Evolutionary conservation across 1,284 basidiomycete genomes (phyloP).

Genomic region (Apiotrichum gracile): DNA sequence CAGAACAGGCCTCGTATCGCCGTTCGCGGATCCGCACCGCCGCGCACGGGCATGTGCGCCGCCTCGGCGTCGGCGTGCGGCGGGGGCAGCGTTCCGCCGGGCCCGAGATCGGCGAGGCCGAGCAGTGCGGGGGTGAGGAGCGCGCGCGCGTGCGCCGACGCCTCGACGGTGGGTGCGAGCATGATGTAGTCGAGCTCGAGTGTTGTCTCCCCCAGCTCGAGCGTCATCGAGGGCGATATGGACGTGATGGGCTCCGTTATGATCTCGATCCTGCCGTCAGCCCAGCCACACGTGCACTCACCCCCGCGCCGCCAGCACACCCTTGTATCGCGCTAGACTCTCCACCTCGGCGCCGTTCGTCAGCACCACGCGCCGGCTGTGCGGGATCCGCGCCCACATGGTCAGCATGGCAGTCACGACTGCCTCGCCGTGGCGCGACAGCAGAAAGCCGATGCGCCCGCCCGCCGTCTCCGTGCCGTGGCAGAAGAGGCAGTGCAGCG

Average conservation of each 20-base stretch:
- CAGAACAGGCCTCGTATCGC: conserved; percentile 24
- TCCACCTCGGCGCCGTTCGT: conserved; percentile 24
- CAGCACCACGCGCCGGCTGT: conserved; percentile 18
- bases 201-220: neutral
- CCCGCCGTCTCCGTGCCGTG: conserved; percentile 31
- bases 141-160: conserved; percentile 6
- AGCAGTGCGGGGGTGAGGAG: conserved; percentile 7
- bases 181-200: conserved; percentile 19
- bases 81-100: conserved; percentile 11
- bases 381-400: conserved; percentile 21
- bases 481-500: conserved; percentile 34
- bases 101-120: neutral
- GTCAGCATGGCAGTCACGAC: conserved; percentile 18
- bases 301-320: conserved; percentile 16
- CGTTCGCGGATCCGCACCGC: conserved; percentile 31
- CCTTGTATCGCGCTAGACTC: conserved; percentile 12
- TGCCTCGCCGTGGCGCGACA: conserved; percentile 17
- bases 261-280: conserved; percentile 13
- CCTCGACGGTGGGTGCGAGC: conserved; percentile 17
- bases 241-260: conserved; percentile 14
- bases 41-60: conserved; percentile 12
- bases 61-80: neutral
- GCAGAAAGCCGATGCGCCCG: conserved; percentile 25
- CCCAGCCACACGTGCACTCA: conserved; percentile 6
- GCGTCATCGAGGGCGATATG: neutral